Base-by-base conservation (phyloP, 495 filamentous ascomycete genomes). In the Hyaloscypha bicolor region DNA sequence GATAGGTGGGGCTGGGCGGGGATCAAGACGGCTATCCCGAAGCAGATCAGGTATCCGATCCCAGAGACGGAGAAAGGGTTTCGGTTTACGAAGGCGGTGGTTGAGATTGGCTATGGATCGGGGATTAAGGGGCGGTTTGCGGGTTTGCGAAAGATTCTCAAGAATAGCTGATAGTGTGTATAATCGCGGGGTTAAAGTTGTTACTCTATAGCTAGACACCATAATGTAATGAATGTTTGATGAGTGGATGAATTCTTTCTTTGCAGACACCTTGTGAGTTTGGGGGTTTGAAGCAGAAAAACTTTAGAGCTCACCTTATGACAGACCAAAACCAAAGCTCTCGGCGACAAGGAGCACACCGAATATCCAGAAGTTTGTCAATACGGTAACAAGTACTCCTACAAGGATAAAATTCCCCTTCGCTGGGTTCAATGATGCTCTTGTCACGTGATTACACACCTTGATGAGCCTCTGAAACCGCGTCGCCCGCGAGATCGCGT, bases 21-120 rank as follows among this genome's bases (percentile, higher is more conserved):
- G 0, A 70, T 93, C 6, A 79, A 85, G 37, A 99, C 95, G 32
- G 78, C 82, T 8, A 97, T 99, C 61, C 95, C 95, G 16, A 79
- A 79, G 33, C 83, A 88, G 1, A 81, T 96, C 71, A 87, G 90
- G 71, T 97, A 97, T 79, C 94, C 94, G 6, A 89, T 94, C 63
- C 72, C 77, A 4, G 79, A 82, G 53, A 82, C 80, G 64, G 79
- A 75, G 67, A 70, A 78, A 71, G 83, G 80, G 71, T 85, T 89
- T 85, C 59, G 77, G 59, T 88, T 89, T 64, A 80, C 81, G 4
- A 83, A 72, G 68, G 85, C 83, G 32, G 80, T 85, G 4, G 80
- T 86, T n/a, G 83, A 83, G 35, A 37, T 86, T 11, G 85, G 85
- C 37, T 86, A 86, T 71, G 83, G 79, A 19, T 37, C 33, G 22